Base-by-base conservation (phyloP, 2,329 filamentous ascomycete species). In the Grosmannia huntii region DNA sequence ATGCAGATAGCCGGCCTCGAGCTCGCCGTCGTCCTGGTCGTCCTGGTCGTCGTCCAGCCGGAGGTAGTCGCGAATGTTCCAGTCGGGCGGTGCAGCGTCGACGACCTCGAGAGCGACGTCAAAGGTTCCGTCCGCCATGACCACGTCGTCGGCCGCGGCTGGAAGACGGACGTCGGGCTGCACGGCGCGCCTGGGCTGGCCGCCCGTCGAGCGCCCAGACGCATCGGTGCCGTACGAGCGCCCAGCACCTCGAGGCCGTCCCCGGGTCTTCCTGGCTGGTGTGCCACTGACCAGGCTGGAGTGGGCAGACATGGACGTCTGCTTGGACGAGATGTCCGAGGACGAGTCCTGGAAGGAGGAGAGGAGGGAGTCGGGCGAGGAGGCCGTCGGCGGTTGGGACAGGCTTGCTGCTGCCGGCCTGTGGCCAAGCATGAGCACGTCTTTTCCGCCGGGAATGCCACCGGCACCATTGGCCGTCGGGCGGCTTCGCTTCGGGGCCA, bases 291-390 rank as follows among this genome's bases (percentile, higher is more conserved):
- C 38, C 3, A 59, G 50, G 49, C 62, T 63, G 21, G 62, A 63
- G 9, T 57, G 50, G 1, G 61, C 61, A 9, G 62, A 57, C 60
- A 60, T 59, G 33, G 62, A 62, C 6, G 62, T 64, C 53, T 62
- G 61, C 51, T 64, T 63, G 12, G 62, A 64, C 10, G 78, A 80
- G 61, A 64, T 64, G 38, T 80, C 77, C 55, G 77, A 80, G 4
- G 76, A 76, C 3, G 76, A 78, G 64, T 80, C 77, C 59, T 72
- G 72, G 55, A 73, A 76, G 5, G 65, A 62, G 2, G 66, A 67
- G 23, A 66, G 62, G 5, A 59, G 56, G 3, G 65, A 66, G 12
- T 65, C 65, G 36, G 63, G 63, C 4, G 63, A 61, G 0, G 66
- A 63, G n/a, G 49, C 55, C 3, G 60, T 25, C 14, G 57, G 46